Conservation (phyloP, 2,329 filamentous ascomycete genomes). For the Beauveria sp. region DNA sequence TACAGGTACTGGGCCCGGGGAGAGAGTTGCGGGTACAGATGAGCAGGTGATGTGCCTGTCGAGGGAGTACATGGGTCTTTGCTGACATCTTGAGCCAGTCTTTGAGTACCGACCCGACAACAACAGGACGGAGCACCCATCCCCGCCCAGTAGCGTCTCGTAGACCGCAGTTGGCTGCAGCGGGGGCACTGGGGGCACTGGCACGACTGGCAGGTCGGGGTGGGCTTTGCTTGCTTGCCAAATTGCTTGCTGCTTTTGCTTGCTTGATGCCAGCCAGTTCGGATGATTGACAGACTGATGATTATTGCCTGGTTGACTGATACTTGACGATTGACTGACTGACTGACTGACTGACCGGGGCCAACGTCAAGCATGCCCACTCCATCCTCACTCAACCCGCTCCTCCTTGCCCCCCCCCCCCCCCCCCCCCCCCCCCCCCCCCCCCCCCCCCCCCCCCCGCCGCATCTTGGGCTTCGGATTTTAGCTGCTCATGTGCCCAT, state of each 20-base stretch:
- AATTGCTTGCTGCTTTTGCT: no score
- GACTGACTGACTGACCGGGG: background rate
- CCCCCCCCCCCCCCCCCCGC: no score
- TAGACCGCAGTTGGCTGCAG: background rate
- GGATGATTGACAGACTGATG: background rate
- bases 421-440: no score
- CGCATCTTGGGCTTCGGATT: background rate
- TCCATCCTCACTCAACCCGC: no score
- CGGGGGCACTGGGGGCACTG: background rate
- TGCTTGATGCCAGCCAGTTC: background rate
- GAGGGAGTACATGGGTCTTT: slow-evolving; percentile 2
- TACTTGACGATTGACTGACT: background rate
- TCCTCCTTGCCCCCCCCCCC: no score
- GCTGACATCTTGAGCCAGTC: slow-evolving; percentile 6
- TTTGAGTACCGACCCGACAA: background rate
- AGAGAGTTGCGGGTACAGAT: background rate
- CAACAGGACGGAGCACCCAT: background rate
- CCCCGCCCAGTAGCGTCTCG: no score
- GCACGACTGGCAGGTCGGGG: background rate
- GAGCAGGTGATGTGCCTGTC: slow-evolving; percentile 5
- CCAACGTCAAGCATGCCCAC: no score
- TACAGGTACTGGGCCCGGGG: background rate
- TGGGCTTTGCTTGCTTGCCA: background rate
- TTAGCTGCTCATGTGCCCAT: slow-evolving; percentile 38
- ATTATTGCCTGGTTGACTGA: background rate